Evolutionary conservation across 148 eudicot genomes (phyloP), one percentile per base, ranked within the genome.

Genomic region (Gaultheria prostrata): DNA sequence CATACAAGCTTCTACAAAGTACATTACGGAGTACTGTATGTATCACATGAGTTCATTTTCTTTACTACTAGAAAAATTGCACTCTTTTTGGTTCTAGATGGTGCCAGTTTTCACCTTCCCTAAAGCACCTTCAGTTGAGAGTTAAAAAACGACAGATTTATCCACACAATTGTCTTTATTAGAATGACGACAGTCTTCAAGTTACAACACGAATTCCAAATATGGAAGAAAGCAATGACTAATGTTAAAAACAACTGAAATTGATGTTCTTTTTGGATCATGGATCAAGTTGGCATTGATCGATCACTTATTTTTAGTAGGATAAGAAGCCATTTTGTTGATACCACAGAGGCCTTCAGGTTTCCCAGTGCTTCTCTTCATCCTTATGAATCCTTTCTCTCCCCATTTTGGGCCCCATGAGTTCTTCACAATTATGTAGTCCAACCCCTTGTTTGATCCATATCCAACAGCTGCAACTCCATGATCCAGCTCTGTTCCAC

Each of bases 331-430:
- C 98, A 97, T 91, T 75, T 91, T 95, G 91, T 97, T 89, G 69
- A 97, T 89, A 46, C 99, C 99, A 84, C 99, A 97, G 9, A 88
- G 77, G 1, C 99, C 98, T 84, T 91, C 91, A 59, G 93, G 83
- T 88, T 90, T 97, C 18, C 95, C 96, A 1, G 89, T 95, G 83
- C 88, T 95, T 80, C 98, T 97, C 91, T 91, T 97, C 96, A 97
- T 88, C 83, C 96, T 89, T 21, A 95, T 92, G 86, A 86, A 97
- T 1, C 99, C 99, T 78, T 92, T 95, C 83, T 97, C 99, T 81
- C 99, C 99, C 99, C 99, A 97, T 83, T 83, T 95, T 39, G 94
- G 88, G 70, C 99, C 98, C 99, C 99, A 97, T 0, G 99, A 97
- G 83, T 97, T 97, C 94, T 93, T 97, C 86, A 97, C 98, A 43